Evolutionary conservation across 2,329 filamentous ascomycete genomes (phyloP).

Genomic region (Fusarium nisikadoi): DNA sequence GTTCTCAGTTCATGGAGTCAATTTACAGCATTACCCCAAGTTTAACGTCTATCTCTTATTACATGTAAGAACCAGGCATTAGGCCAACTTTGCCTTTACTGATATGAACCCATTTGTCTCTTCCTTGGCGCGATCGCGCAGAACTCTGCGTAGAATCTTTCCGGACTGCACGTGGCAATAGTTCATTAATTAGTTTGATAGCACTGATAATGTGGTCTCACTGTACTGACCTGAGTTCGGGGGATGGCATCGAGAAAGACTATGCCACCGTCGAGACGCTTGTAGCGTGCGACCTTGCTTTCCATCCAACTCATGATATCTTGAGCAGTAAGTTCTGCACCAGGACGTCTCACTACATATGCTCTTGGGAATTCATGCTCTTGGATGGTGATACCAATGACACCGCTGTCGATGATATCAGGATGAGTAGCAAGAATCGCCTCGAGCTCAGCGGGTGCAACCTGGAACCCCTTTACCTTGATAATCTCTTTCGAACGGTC

Average conservation of each 20-base stretch:
- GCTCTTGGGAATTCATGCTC: neutral
- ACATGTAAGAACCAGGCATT: too few species aligned
- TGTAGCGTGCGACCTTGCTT: neutral
- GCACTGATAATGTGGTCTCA: rapidly evolving
- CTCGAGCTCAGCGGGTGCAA: neutral
- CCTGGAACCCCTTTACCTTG: neutral
- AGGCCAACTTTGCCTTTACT: neutral
- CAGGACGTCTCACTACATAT: neutral
- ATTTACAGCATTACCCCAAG: rapidly evolving
- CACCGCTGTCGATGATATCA: neutral
- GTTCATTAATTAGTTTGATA: neutral
- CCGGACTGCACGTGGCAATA: neutral
- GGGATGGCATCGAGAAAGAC: neutral
- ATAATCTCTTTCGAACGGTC: neutral
- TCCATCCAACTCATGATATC: neutral
- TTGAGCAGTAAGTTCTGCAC: neutral
- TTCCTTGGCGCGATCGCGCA: neutral
- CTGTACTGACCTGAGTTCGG: neutral
- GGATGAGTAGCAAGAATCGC: neutral
- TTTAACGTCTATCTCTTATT: rapidly evolving
- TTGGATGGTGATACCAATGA: neutral
- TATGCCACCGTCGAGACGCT: neutral
- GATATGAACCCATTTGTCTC: neutral
- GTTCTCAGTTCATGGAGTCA: neutral
- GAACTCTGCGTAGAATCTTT: neutral